phyloP scores from a whole-genome alignment of 2,329 filamentous ascomycete genomes.

The Diaporthe sp. region DNA sequence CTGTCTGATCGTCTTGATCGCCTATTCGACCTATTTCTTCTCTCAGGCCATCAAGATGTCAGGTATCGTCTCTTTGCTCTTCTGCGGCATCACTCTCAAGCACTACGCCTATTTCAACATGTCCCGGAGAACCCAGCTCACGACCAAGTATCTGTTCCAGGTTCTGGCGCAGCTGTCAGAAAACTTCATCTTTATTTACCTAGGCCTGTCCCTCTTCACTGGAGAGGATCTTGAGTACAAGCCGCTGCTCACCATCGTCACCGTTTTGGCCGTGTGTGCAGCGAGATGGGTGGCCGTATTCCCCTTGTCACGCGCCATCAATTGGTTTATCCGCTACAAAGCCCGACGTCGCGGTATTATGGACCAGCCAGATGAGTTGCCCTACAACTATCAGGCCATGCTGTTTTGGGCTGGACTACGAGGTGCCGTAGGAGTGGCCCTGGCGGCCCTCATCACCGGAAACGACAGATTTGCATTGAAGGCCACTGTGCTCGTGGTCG shows the following conservation, averaged over 20 bases:
- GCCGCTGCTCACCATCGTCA: constrained; percentile 93
- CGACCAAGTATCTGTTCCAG: constrained; percentile 97
- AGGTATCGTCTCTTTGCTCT: constrained; percentile 94
- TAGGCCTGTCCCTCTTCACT: constrained; percentile 94
- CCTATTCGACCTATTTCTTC: constrained; percentile 98
- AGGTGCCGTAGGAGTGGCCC: constrained; percentile 93
- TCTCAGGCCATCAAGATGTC: constrained; percentile 97
- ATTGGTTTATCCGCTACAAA: constrained; percentile 91
- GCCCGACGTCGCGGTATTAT: constrained; percentile 78
- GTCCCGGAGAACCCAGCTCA: constrained; percentile 96
- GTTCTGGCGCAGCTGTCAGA: constrained; percentile 94
- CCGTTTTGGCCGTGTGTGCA: constrained; percentile 89
- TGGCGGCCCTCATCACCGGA: constrained; percentile 89
- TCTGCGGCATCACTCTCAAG: constrained; percentile 98
- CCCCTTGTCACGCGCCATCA: constrained; percentile 88
- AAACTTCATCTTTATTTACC: constrained; percentile 99
- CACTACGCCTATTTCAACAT: constrained; percentile 99
- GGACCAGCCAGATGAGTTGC: constrained; percentile 87
- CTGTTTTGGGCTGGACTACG: constrained; percentile 98
- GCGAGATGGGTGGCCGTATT: constrained; percentile 96
- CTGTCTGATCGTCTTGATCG: constrained; percentile 91
- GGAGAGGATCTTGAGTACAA: constrained; percentile 91
- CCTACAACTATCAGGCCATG: constrained; percentile 98
- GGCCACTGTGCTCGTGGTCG: constrained; percentile 96
- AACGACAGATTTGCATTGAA: constrained; percentile 85